Evolutionary conservation across 108 stramenopile genomes (phyloP), one percentile per base, ranked within the genome.

Genomic region (Aureococcus anophagefferens): DNA sequence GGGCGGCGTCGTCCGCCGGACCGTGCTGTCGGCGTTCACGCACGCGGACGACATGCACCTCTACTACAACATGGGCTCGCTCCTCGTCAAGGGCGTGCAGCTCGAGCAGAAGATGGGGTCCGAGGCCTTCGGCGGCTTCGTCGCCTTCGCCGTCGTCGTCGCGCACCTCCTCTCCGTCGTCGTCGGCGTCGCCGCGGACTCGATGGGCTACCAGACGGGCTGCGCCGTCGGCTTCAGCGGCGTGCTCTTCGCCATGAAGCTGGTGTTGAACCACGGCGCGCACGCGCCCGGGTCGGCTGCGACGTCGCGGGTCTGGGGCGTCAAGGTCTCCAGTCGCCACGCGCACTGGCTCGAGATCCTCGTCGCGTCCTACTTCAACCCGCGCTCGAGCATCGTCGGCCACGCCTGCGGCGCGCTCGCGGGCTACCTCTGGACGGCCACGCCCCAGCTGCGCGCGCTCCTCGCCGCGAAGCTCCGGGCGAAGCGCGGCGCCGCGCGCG

Each of bases 191-290:
- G 21, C 3, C 3, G 51, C 51, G 3, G 21, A 28, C 7, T 3
- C 51, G 1, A 1, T 59, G 1, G 51, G 51, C 51, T 59, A 25
- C 51, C 62, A 70, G 21, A 30, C 21, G 32, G 29, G 66, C 14
- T 74, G 65, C 46, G 77, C 77, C 21, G 72, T 78, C 0, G 77
- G 77, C 15, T 78, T 73, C 67, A 30, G 21, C 68, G 77, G 65
- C 25, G 77, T 78, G 18, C 64, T 78, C 17, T 78, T 78, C 63
- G 45, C 64, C 9, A 33, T 78, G 72, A 77, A 77, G 37, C 33
- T 64, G 35, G 71, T 73, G 9, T 33, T 25, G 32, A 77, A 72
- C 30, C 32, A 63, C 37, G 37, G 29, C 51, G 51, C 4, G 9
- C 40, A 44, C 40, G 40, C 40, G 51, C 21, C 51, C 51, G 51